A percentile compares a stretch with the other conserved stretches of the same genome.
phyloP scores from a whole-genome alignment of 306 rosid species.

The Cicer bijugum region DNA sequence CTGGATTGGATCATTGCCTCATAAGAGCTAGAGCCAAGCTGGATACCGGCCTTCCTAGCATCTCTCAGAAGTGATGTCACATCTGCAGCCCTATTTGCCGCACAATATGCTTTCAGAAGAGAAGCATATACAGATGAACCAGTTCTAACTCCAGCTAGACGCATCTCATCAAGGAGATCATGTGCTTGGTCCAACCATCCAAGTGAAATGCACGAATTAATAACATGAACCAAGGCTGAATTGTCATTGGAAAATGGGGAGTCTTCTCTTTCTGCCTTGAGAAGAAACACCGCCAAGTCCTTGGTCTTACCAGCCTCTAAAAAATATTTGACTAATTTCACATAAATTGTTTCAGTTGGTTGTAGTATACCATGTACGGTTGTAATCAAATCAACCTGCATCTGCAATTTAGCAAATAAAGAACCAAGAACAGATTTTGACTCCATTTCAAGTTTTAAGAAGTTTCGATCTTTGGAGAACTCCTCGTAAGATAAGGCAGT shows the following conservation, averaged over 20 bases:
- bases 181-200: constrained; percentile 96
- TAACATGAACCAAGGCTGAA: constrained; percentile 75
- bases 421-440: constrained; percentile 59
- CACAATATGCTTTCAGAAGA: constrained; percentile 81
- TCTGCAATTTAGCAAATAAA: constrained; percentile 69
- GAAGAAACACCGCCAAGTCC: constrained; percentile 77
- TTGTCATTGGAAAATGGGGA: constrained; percentile 73
- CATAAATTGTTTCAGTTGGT: constrained; percentile 76
- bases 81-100: constrained; percentile 64
- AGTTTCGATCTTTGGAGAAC: constrained; percentile 59
- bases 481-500: constrained; percentile 56
- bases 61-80: constrained; percentile 73
- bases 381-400: constrained; percentile 64
- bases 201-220: constrained; percentile 73
- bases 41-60: constrained; percentile 83
- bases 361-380: constrained; percentile 72
- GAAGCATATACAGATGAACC: constrained; percentile 70
- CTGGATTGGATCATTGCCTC: constrained; percentile 77
- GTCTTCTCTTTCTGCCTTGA: constrained; percentile 70
- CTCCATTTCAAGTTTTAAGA: constrained; percentile 63
- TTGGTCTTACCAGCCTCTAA: constrained; percentile 79
- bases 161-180: constrained; percentile 89
- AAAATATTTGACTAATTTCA: constrained; percentile 77
- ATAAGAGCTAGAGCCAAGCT: constrained; percentile 76
- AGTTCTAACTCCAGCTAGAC: constrained; percentile 71